phyloP scores from a whole-genome alignment of 768 basidiomycete species.

The Suillus alpinus region DNA sequence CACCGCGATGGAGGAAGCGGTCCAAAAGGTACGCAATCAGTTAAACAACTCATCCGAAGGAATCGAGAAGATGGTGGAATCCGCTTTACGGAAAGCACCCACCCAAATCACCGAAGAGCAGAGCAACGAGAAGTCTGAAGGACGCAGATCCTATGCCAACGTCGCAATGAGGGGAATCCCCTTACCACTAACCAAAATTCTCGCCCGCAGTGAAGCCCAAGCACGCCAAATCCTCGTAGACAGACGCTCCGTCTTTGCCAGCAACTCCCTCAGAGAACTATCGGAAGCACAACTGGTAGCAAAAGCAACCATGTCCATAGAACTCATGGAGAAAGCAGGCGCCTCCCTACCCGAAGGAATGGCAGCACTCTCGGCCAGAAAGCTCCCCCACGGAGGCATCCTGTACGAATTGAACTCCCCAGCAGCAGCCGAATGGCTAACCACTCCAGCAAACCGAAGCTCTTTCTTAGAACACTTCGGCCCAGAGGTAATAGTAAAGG shows the following conservation, averaged over 20 bases:
- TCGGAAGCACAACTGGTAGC: background rate
- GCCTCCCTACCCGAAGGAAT: background rate
- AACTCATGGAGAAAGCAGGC: background rate
- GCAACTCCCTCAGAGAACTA: background rate
- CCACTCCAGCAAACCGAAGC: background rate
- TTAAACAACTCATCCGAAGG: background rate
- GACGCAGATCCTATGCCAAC: background rate
- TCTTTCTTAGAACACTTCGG: conserved; percentile 5
- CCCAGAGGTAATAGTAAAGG: conserved; percentile 3
- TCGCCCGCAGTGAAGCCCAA: background rate
- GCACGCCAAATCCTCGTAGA: background rate
- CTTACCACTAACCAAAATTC: background rate
- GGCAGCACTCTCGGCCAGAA: background rate
- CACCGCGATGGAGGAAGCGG: background rate
- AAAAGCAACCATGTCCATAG: background rate
- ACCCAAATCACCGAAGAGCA: too few species aligned
- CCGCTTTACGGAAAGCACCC: too few species aligned
- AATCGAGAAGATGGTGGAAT: background rate
- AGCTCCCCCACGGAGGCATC: conserved; percentile 12
- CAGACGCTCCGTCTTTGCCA: background rate
- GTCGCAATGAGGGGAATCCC: background rate
- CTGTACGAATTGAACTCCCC: conserved; percentile 12
- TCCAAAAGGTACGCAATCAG: background rate
- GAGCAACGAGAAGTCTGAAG: too few species aligned
- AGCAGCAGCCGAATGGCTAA: conserved; percentile 17